Evolutionary conservation across 2,329 filamentous ascomycete genomes (phyloP).

Genomic region (Macroventuria anomochaeta): DNA sequence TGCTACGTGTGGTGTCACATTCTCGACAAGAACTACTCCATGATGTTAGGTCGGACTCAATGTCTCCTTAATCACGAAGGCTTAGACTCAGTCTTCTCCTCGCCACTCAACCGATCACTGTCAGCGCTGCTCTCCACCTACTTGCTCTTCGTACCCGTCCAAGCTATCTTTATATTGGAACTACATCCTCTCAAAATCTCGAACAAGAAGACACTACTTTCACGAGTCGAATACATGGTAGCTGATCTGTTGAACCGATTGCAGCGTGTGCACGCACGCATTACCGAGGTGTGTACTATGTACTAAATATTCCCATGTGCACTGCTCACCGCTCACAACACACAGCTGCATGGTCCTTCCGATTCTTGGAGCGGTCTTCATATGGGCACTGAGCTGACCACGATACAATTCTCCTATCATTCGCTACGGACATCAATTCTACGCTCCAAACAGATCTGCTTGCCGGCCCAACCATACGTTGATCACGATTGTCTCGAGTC

Average conservation of each 20-base stretch:
- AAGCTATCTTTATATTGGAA: conserved; percentile 24
- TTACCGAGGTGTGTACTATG: conserved; percentile 14
- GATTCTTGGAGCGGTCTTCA: conserved; percentile 26
- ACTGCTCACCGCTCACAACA: neutral
- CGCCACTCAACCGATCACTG: conserved; percentile 15
- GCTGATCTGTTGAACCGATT: conserved; percentile 21
- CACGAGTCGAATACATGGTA: conserved; percentile 22
- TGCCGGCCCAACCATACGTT: conserved; percentile 15
- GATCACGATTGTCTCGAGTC: conserved; percentile 21
- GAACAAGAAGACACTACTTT: conserved; percentile 18
- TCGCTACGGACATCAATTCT: conserved; percentile 29
- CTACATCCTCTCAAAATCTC: conserved; percentile 22
- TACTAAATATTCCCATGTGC: neutral
- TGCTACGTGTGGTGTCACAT: conserved; percentile 33
- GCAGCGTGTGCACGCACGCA: conserved; percentile 19
- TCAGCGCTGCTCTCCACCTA: conserved; percentile 25
- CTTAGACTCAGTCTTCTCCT: conserved; percentile 22
- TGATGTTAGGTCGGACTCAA: conserved; percentile 30
- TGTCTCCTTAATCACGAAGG: conserved; percentile 26
- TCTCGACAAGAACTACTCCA: conserved; percentile 32
- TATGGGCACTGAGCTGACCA: conserved; percentile 22
- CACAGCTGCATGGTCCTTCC: conserved; percentile 20
- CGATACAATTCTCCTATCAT: conserved; percentile 32
- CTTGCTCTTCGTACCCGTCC: conserved; percentile 25
- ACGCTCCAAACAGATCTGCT: conserved; percentile 26